phyloP scores from a whole-genome alignment of 805 yeast genomes.

The Nakazawaea wickerhamii region DNA sequence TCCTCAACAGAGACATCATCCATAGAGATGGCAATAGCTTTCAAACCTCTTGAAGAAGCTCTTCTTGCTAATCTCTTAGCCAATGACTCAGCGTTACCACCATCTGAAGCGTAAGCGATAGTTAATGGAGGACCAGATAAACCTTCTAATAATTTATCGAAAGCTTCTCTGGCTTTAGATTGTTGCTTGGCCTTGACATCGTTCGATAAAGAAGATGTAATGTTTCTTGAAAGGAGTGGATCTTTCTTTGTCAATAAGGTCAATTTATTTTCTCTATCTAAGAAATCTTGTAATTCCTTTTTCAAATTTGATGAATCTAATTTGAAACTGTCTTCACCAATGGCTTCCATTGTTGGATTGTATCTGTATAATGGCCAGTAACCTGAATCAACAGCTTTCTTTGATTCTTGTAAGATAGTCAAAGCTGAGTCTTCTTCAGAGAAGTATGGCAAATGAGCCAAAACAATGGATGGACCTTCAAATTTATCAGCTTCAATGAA shows the following conservation, averaged over 20 bases:
- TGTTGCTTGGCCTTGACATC: constrained; percentile 55
- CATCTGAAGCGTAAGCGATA: constrained; percentile 84
- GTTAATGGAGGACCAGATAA: constrained; percentile 89
- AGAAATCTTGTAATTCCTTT: constrained; percentile 68
- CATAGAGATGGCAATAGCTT: constrained; percentile 59
- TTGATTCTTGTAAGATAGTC: constrained; percentile 77
- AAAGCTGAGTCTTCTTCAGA: constrained; percentile 63
- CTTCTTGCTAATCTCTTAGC: constrained; percentile 76
- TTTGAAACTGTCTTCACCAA: constrained; percentile 52
- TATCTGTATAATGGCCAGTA: constrained; percentile 93
- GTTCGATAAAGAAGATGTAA: constrained; percentile 57
- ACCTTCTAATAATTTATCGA: constrained; percentile 71
- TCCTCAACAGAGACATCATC: constrained; percentile 73
- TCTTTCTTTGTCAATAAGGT: constrained; percentile 64
- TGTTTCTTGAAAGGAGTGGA: constrained; percentile 74
- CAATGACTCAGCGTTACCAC: constrained; percentile 81
- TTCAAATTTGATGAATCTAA: constrained; percentile 81
- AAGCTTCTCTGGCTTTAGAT: constrained; percentile 70
- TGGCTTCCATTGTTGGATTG: constrained; percentile 54
- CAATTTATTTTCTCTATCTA: constrained; percentile 86
- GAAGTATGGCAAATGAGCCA: constrained; percentile 81
- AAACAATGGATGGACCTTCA: constrained; percentile 85
- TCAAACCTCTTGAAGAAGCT: constrained; percentile 75
- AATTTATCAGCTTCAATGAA: constrained; percentile 84
- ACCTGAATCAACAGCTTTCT: constrained; percentile 87